Base-by-base conservation (phyloP, 306 rosid genomes). In the Quercus wislizeni region DNA sequence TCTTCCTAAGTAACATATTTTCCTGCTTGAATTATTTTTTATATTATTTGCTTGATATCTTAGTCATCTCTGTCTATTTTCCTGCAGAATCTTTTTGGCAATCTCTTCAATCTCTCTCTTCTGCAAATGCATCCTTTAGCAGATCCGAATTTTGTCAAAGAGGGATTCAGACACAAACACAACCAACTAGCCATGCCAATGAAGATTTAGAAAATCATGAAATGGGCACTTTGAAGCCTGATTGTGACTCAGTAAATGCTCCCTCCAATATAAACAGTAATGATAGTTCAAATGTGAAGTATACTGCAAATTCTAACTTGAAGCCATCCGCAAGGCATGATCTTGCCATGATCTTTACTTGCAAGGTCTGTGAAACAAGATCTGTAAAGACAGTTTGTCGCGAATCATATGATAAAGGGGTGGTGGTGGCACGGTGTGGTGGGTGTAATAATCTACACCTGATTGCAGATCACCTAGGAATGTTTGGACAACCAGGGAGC, bases 291-390 rank as follows among this genome's bases (percentile, higher is more conserved):
- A 19, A 81, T 17, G 82, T 87, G 33, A 76, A 85, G 49, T 79
- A 83, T 81, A 79, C 89, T 55, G 91, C 86, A 7, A 85, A 20
- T 19, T 88, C 91, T 77, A 87, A 65, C 83, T 84, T 93, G 79
- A 95, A 87, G 76, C 31, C 85, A 46, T 93, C 98, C 12, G 63
- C 97, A n/a, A 88, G 99, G 87, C 99, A 93, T 85, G 97, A 95
- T 76, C 94, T 95, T 73, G 97, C 94, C 35, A 88, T 93, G 96
- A 75, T 95, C 35, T 95, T 91, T 84, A 95, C 98, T 76, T 95
- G 99, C 91, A 90, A 83, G 76, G 96, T 93, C 82, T 95, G 98
- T 41, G 96, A 95, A 83, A 93, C 97, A 11, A 90, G 99, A 86
- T 91, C 97, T 19, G 30, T 91, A 18, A 95, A 95, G 91, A 91